Evolutionary conservation across 805 yeast species (phyloP), one percentile per base, ranked within the genome.

Genomic region (Brettanomyces naardenensis): DNA sequence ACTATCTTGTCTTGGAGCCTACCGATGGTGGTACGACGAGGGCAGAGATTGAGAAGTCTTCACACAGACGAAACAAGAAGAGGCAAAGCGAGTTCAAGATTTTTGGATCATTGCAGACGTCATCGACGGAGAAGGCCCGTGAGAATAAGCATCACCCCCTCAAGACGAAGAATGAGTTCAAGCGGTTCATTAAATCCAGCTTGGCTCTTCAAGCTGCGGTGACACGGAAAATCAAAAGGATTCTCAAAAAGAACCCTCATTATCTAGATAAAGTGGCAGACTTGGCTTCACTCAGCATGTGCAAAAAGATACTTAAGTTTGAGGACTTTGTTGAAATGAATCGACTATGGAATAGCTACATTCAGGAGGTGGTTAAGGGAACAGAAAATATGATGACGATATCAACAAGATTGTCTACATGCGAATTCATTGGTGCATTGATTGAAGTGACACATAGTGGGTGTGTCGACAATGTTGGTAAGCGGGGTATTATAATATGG

Each of bases 371-470:
- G 4, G 46, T 84, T 6, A 68, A 58, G 26, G 44, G 39, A 5
- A 44, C 49, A 31, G 44, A 46, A 11, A 53, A 53, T 26, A 41
- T 57, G 37, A 51, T 31, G 40, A 38, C 42, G 7, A 48, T 77
- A 1, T 56, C 82, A 17, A 63, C 74, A 5, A 77, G 80, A 46
- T 59, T 88, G 29, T 71, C 90, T 1, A 70, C 80, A 43, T 85
- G 92, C 2, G 97, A 88, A 51, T 82, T 73, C 58, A 81, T 80
- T 48, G 96, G 97, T 3, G 73, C 92, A n/a, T 54, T 58, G 30
- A 40, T 87, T 11, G 66, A 66, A 11, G 88, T 88, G 0, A 49
- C 66, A 2, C 70, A 74, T 33, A 66, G 85, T n/a, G 59, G 61
- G 17, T 81, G 80, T 49, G 61, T 67, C 4, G 69, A 74, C 35